These are phyloP conservation scores for Colletotrichum chrysophilum DNA, from an alignment of 2,329 filamentous ascomycete species.

Conservation along the genomic window DNA sequence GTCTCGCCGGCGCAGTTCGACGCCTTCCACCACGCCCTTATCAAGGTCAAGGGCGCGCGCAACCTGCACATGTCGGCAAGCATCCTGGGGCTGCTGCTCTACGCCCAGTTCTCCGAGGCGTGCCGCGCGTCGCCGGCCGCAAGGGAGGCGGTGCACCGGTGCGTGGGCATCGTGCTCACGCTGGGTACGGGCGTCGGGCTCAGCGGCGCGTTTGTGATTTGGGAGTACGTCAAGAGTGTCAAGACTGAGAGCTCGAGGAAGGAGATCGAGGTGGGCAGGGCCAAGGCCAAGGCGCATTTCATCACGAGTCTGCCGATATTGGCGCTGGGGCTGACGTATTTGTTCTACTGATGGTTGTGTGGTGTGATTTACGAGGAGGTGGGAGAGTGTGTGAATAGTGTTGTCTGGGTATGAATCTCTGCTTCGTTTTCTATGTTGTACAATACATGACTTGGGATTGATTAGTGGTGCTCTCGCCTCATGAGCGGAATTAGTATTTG, in stretches of 20 bases:
- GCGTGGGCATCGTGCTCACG: slow-evolving; percentile 5
- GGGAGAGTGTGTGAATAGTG: background rate
- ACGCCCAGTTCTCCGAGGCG: background rate
- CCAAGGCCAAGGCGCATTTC: slow-evolving; percentile 4
- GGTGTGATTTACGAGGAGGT: background rate
- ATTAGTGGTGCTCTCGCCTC: background rate
- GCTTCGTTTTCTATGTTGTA: background rate
- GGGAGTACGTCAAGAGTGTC: background rate
- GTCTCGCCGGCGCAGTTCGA: slow-evolving; percentile 4
- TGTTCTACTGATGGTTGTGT: background rate
- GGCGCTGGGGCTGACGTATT: background rate
- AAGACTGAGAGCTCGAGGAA: background rate
- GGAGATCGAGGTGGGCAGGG: background rate
- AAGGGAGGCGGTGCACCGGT: background rate
- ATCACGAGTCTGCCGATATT: slow-evolving; percentile 4
- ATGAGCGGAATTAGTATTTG: background rate
- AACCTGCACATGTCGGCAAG: slow-evolving; percentile 18
- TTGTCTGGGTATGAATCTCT: background rate
- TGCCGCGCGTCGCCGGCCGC: slow-evolving; percentile 11
- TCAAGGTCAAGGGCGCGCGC: slow-evolving; percentile 18
- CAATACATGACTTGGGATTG: background rate
- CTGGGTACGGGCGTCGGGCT: slow-evolving; percentile 6
- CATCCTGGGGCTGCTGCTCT: background rate
- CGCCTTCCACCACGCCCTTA: slow-evolving; percentile 14
- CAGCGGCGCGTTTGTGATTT: slow-evolving; percentile 5